Conservation (phyloP, 2,329 filamentous ascomycete genomes). For the Exserohilum turcica region DNA sequence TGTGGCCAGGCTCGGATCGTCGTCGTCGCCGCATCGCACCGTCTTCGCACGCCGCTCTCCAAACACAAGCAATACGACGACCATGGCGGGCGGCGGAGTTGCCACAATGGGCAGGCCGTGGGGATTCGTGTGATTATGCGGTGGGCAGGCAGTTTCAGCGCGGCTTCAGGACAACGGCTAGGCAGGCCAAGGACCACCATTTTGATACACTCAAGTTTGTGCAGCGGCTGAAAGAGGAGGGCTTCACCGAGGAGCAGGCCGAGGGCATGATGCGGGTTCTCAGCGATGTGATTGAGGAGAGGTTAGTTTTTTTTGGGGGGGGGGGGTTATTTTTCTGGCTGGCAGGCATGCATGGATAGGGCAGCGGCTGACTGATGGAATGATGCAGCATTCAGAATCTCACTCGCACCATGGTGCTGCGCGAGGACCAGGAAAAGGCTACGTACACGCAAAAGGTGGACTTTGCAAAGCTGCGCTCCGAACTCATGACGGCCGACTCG, state of each 20-base stretch:
- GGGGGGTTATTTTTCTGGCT: too few species aligned
- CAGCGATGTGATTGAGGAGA: conserved; percentile 96
- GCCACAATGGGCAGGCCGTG: conserved; percentile 2
- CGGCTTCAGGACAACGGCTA: conserved; percentile 70
- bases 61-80: conserved; percentile 10
- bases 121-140: too few species aligned
- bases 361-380: background rate
- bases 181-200: conserved; percentile 77
- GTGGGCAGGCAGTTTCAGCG: conserved; percentile 25
- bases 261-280: conserved; percentile 99
- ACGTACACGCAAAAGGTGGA: conserved; percentile 88
- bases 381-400: conserved; percentile 88
- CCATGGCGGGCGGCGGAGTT: conserved; percentile 15
- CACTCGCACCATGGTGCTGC: conserved; percentile 95
- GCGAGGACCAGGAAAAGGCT: conserved; percentile 86
- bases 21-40: conserved; percentile 16
- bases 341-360: background rate
- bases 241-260: conserved; percentile 93
- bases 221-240: conserved; percentile 83
- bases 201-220: conserved; percentile 99
- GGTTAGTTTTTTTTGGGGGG: conserved; percentile 61
- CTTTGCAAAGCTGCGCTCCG: conserved; percentile 94
- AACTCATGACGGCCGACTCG: conserved; percentile 88
- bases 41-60: conserved; percentile 12
- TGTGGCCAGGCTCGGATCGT: conserved; percentile 20